These are phyloP conservation scores for Ricinus communis DNA, from an alignment of 345 rosid species.

Conservation along the genomic window DNA sequence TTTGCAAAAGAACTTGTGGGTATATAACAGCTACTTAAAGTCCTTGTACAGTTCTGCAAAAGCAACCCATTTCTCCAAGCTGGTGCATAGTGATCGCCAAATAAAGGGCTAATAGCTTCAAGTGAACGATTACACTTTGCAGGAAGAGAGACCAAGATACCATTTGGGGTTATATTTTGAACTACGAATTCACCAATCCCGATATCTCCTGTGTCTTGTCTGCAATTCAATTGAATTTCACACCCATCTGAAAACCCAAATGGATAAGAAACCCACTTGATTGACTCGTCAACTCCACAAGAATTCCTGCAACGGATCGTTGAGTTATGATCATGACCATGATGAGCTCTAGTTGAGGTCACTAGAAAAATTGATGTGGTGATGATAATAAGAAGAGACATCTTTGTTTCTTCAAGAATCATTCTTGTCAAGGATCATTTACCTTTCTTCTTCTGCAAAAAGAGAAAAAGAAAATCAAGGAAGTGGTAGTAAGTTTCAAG, in stretches of 20 bases:
- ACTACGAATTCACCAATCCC: slow-evolving; percentile 51
- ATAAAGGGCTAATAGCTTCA: slow-evolving; percentile 26
- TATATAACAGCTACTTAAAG: slow-evolving; percentile 38
- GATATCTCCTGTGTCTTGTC: background rate
- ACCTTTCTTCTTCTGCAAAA: background rate
- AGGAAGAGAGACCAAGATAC: slow-evolving; percentile 40
- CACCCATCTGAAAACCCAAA: slow-evolving; percentile 70
- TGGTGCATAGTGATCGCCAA: slow-evolving; percentile 41
- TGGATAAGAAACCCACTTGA: slow-evolving; percentile 45
- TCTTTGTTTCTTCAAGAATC: slow-evolving; percentile 20
- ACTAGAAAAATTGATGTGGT: slow-evolving; percentile 6
- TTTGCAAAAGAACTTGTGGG: slow-evolving; percentile 20
- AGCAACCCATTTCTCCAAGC: slow-evolving; percentile 54
- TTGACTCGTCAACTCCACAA: slow-evolving; percentile 39
- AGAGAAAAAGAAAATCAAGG: background rate
- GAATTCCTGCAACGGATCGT: slow-evolving; percentile 19
- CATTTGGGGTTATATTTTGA: slow-evolving; percentile 46
- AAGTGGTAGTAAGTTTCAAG: background rate
- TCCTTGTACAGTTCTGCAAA: slow-evolving; percentile 42
- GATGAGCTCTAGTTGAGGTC: slow-evolving; percentile 16
- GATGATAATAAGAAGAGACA: slow-evolving; percentile 3
- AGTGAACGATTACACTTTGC: slow-evolving; percentile 48
- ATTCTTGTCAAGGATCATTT: slow-evolving; percentile 11
- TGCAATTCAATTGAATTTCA: slow-evolving; percentile 48
- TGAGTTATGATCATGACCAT: slow-evolving; percentile 10